Conservation (phyloP, 306 rosid genomes). For the Crotalaria pallida region DNA sequence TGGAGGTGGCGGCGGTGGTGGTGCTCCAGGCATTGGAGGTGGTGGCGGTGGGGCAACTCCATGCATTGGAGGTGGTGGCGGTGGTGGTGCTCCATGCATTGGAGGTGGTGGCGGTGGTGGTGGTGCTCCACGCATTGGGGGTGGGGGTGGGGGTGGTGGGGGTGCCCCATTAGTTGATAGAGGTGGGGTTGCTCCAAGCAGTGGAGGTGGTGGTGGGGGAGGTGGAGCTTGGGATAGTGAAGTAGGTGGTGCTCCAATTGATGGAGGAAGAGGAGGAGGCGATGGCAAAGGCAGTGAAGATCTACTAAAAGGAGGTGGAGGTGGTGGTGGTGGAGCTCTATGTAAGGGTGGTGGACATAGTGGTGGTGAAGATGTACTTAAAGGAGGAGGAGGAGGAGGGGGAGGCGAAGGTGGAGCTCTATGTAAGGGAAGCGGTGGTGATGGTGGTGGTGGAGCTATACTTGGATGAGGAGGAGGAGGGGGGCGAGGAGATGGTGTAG, state of each 20-base stretch:
- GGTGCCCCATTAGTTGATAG: background rate
- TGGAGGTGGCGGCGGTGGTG: conserved; percentile 31
- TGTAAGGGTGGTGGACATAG: conserved; percentile 5
- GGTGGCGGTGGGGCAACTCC: background rate
- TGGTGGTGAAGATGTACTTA: conserved; percentile 14
- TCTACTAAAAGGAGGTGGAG: conserved; percentile 7
- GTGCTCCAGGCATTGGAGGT: background rate
- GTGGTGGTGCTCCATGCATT: conserved; percentile 29
- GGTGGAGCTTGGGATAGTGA: background rate
- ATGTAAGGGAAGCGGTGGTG: background rate
- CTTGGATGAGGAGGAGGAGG: background rate
- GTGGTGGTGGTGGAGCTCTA: conserved; percentile 3
- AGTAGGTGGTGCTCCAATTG: background rate
- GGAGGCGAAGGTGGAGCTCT: conserved; percentile 21
- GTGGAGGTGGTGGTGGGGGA: conserved; percentile 29
- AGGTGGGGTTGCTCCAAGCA: conserved; percentile 29
- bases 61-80: conserved; percentile 16
- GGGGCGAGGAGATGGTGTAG: too few species aligned
- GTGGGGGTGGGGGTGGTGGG: background rate
- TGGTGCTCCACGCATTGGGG: background rate
- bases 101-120: conserved; percentile 31
- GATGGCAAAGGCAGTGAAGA: background rate
- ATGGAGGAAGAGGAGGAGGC: conserved; percentile 8
- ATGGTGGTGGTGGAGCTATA: background rate
- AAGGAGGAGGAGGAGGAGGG: conserved; percentile 21